Base-by-base conservation (phyloP, 768 basidiomycete species). In the Leucosporidium creatinivorum region DNA sequence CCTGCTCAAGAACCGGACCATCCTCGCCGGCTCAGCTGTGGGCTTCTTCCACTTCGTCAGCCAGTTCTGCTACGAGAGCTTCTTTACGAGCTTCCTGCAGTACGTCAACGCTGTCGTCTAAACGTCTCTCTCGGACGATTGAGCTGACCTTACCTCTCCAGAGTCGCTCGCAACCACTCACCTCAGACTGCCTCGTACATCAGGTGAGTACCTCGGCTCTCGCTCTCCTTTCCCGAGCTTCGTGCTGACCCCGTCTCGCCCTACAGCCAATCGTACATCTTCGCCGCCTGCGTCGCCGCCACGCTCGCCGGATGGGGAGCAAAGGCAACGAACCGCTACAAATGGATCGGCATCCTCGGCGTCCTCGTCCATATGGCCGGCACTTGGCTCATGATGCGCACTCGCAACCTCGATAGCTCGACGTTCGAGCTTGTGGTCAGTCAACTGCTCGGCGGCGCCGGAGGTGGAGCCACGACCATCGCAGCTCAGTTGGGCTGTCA, bases 51-150 rank as follows among this genome's bases (percentile, higher is more conserved):
- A 74, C 61, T 76, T 76, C 61, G 36, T 56, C 62, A 64, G 62
- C 30, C 74, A 73, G 60, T 73, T 66, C 70, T 67, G 60, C 64
- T 76, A 74, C 67, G 73, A 74, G 58, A 72, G 69, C 44, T 76
- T 74, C 68, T 76, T 76, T 33, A 75, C 75, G 28, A 69, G 67
- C 31, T 76, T 73, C 63, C 36, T 76, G 6, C 75, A 76, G 70
- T 70, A 31, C 65, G 69, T 62, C n/a, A n/a, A n/a, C n/a, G n/a
- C n/a, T n/a, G n/a, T n/a, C n/a, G n/a, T n/a, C n/a, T n/a, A n/a
- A n/a, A n/a, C n/a, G n/a, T n/a, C n/a, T n/a, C n/a, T n/a, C n/a
- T n/a, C n/a, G n/a, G n/a, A n/a, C n/a, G n/a, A n/a, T n/a, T n/a
- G 49, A 50, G 49, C 49, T 50, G 49, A 50, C n/a, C 18, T n/a